Conservation (phyloP, 1,139 yeast genomes). For the Arxiozyma heterogenica region DNA sequence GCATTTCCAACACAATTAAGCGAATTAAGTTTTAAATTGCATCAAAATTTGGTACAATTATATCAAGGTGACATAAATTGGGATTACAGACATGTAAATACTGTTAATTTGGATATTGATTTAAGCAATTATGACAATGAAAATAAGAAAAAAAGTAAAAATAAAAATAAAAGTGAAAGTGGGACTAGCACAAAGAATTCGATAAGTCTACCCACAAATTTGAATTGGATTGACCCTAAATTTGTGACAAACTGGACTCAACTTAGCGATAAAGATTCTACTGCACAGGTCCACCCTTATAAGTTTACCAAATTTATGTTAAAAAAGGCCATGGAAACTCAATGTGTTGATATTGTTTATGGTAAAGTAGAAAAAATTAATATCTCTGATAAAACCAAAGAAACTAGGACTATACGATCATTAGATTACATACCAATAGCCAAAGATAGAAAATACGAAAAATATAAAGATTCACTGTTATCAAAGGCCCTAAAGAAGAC, state of each 20-base stretch:
- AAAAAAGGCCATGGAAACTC: conserved; percentile 72
- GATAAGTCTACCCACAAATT: conserved; percentile 50
- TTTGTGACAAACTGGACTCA: conserved; percentile 67
- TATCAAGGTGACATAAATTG: conserved; percentile 77
- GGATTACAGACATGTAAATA: conserved; percentile 87
- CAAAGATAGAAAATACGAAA: background rate
- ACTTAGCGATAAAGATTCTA: conserved; percentile 77
- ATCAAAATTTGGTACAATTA: conserved; percentile 69
- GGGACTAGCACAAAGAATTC: conserved; percentile 7
- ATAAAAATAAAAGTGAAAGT: background rate
- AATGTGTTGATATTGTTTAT: conserved; percentile 72
- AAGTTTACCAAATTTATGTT: conserved; percentile 77
- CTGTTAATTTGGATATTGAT: conserved; percentile 83
- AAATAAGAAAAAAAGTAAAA: too few species aligned
- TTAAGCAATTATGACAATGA: conserved; percentile 5
- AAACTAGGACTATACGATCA: background rate
- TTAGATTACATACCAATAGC: conserved; percentile 47
- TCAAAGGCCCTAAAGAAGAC: background rate
- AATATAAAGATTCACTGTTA: background rate
- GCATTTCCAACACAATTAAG: conserved; percentile 95
- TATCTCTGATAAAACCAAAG: conserved; percentile 24
- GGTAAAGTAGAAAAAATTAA: conserved; percentile 73
- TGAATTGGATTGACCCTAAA: conserved; percentile 71
- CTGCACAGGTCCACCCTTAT: conserved; percentile 96
- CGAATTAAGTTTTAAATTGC: conserved; percentile 76